These are phyloP conservation scores for Populus trichocarpa DNA, from an alignment of 441 rosid species.

Conservation along the genomic window DNA sequence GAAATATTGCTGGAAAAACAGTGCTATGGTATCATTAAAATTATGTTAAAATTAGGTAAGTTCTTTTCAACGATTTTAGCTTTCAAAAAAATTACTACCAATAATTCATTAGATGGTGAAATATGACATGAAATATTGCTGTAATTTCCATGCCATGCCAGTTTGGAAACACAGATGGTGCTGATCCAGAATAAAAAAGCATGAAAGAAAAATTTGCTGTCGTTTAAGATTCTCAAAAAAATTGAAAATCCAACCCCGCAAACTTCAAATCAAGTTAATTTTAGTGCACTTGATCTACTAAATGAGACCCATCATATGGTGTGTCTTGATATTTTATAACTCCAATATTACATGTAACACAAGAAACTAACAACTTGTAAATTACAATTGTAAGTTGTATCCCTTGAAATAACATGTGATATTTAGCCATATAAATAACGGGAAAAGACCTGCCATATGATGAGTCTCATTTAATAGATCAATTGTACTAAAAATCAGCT, in stretches of 20 bases:
- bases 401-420: neutral
- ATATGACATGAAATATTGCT: no score
- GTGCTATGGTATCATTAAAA: no score
- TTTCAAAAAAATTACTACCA: neutral
- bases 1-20: no score
- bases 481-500: neutral
- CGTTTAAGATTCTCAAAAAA: neutral
- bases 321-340: neutral
- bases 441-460: neutral
- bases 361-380: neutral
- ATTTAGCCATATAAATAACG: neutral
- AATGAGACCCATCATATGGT: conserved; percentile 10
- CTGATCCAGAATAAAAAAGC: neutral
- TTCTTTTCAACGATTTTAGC: neutral
- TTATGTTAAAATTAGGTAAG: neutral
- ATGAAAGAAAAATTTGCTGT: neutral
- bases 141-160: neutral
- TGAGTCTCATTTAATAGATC: conserved; percentile 4
- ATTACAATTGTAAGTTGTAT: neutral
- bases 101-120: no score
- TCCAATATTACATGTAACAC: conserved; percentile 1
- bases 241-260: neutral
- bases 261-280: neutral
- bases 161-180: neutral
- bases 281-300: conserved; percentile 2